Evolutionary conservation across 148 eudicot species (phyloP), one percentile per base, ranked within the genome.

Genomic region (Spergularia bocconei): DNA sequence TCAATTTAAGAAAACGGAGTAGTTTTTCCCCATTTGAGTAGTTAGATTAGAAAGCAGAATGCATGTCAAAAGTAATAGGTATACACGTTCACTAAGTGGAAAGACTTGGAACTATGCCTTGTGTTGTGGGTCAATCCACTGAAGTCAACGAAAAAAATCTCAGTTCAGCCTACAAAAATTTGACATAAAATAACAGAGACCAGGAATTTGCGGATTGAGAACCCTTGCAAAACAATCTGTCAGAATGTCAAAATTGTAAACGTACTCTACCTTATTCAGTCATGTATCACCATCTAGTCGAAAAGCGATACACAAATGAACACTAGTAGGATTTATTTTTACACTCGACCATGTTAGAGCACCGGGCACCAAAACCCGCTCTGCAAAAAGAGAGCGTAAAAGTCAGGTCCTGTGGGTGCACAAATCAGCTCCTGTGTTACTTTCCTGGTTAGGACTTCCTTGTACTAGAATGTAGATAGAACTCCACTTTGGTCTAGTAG

Each of bases 21-120:
- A n/a, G n/a, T n/a, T n/a, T n/a, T n/a, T n/a, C n/a, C n/a, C n/a
- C n/a, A n/a, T n/a, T n/a, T n/a, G n/a, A n/a, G n/a, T n/a, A n/a
- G n/a, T 39, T 39, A 39, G 44, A 39, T 39, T 6, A 6, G 6
- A 39, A 39, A 39, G 3, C 44, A 39, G 44, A 39, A 39, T 39
- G 14, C 41, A 75, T 21, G 36, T 75, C 64, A 75, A 67, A 75
- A 56, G 56, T 67, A 56, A 9, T 52, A 20, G 71, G 63, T 38
- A 67, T 53, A 39, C 39, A 39, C 39, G 72, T 56, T 64, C 78
- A 66, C 33, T 23, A 11, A 57, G 25, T 13, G 10, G 44, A 44
- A 6, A 9, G 48, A 44, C 10, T 44, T 44, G 48, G 0, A 6
- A 57, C n/a, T 76, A 12, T 21, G 38, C 20, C 50, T 41, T 55